Percentiles rank a stretch among this genome's conserved stretches.
Evolutionary conservation across 495 filamentous ascomycete species (phyloP).

Genomic region (Jackrogersella multiformis): DNA sequence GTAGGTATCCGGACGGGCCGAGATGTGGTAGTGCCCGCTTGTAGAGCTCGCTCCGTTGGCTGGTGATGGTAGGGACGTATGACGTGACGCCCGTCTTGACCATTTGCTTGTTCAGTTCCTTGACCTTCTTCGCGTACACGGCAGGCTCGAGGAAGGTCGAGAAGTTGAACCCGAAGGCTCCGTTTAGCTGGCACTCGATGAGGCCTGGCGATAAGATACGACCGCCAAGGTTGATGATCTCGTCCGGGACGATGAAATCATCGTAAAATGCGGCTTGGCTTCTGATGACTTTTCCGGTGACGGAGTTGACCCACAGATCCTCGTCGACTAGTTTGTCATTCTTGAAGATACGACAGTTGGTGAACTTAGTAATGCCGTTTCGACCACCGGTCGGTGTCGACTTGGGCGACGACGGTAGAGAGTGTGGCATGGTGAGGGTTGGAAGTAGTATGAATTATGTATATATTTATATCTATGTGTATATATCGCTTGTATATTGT

Average conservation of each 20-base stretch:
- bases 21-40: slow-evolving; percentile 76
- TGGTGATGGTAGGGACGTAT: slow-evolving; percentile 82
- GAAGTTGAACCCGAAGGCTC: slow-evolving; percentile 87
- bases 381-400: slow-evolving; percentile 41
- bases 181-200: slow-evolving; percentile 88
- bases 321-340: slow-evolving; percentile 69
- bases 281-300: slow-evolving; percentile 77
- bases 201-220: slow-evolving; percentile 82
- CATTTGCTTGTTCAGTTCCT: slow-evolving; percentile 71
- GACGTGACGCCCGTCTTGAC: slow-evolving; percentile 82
- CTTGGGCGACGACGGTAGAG: slow-evolving; percentile 47
- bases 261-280: slow-evolving; percentile 81
- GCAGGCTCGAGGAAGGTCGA: slow-evolving; percentile 72
- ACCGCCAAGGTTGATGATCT: slow-evolving; percentile 75
- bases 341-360: slow-evolving; percentile 77
- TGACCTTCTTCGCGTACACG: slow-evolving; percentile 72
- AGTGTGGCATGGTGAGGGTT: slow-evolving; percentile 44
- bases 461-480: neutral
- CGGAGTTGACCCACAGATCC: slow-evolving; percentile 82
- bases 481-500: neutral
- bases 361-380: slow-evolving; percentile 78
- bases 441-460: neutral
- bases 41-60: slow-evolving; percentile 74
- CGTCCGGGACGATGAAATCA: slow-evolving; percentile 66
- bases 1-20: slow-evolving; percentile 67